Evolutionary conservation across 306 rosid genomes (phyloP), one percentile per base, ranked within the genome.

Genomic region (Casuarina glauca): DNA sequence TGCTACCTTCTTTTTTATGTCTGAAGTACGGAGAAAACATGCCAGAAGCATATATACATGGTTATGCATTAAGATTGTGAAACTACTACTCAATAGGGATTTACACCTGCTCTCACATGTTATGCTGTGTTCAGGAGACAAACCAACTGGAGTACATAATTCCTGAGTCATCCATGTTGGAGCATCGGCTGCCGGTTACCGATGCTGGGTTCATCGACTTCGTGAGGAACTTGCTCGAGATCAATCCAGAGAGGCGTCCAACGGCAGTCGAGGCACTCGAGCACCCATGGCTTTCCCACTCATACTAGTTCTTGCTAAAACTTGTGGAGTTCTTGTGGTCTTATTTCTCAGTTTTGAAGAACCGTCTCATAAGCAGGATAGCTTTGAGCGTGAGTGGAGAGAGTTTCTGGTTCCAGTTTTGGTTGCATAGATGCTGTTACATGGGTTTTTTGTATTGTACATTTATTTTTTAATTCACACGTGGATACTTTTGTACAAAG

Each of bases 241-340:
- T 91, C 81, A 88, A 96, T 82, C 99, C 99, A 0, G 72, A 87
- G 81, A 85, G 88, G 75, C 93, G 99, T 51, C 96, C 91, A 13
- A 87, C 90, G 0, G 97, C 98, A 5, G 81, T 73, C 32, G 93
- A 88, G 35, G 99, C 99, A 9, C 88, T 96, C 4, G 87, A 80
- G 76, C 99, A 96, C 77, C 99, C 99, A 43, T 96, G 99, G 99
- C 94, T 96, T 81, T 95, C 93, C 73, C 73, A 85, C 78, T 83
- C 73, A 3, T 92, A 90, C 36, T 80, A 84, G 72, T 67, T 79
- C 86, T 46, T 69, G 44, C 78, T 76, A 66, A 41, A 60, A 76
- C 62, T 48, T 76, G 39, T 76, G 81, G 76, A 74, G 70, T 3
- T 62, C 3, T 67, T 57, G 62, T 79, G 77, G 63, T 74, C 66